Evolutionary conservation across 169 alveolate species (phyloP), one percentile per base, ranked within the genome.

Genomic region (Babesia ovata): DNA sequence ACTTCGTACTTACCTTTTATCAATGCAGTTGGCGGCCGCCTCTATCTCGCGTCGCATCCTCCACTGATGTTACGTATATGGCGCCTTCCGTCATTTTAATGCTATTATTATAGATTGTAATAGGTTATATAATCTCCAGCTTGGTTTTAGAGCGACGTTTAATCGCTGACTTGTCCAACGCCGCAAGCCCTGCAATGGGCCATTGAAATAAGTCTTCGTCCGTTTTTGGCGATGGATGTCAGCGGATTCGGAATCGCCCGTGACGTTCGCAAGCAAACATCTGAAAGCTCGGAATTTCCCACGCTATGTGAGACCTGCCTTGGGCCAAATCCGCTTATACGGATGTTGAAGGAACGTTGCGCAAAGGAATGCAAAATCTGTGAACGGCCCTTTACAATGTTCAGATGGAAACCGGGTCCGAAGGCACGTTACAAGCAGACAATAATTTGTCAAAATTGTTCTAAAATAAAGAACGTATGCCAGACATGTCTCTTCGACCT

Each of bases 331-430:
- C 99, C 99, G 44, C 97, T 93, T 73, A 93, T 97, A 12, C 89
- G 99, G 83, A 95, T 98, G 99, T 92, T 93, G 75, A 95, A 96
- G 84, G 96, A 96, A 63, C 92, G 92, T 53, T 94, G 93, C 86
- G 99, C 97, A 60, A 92, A 93, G 62, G 98, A 97, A 72, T 98
- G 99, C 79, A 95, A 96, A 84, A 95, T 97, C 7, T 98, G 99
- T 75, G 92, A 94, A 29, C 88, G 99, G 75, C 99, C 99, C 2
- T 97, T 95, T 91, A 97, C 99, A 10, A 94, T 93, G 45, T 98
- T 97, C 91, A 91, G 99, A 81, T 98, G 99, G 99, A 96, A 96
- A 76, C 99, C 99, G 39, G 99, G 98, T 14, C 91, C 94, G 21
- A 90, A 95, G 49, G 95, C 97, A 26, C 86, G 99, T 60, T 95